Evolutionary conservation across 78 protist species (phyloP).

Genomic region (Dictyostelium capitatum): DNA sequence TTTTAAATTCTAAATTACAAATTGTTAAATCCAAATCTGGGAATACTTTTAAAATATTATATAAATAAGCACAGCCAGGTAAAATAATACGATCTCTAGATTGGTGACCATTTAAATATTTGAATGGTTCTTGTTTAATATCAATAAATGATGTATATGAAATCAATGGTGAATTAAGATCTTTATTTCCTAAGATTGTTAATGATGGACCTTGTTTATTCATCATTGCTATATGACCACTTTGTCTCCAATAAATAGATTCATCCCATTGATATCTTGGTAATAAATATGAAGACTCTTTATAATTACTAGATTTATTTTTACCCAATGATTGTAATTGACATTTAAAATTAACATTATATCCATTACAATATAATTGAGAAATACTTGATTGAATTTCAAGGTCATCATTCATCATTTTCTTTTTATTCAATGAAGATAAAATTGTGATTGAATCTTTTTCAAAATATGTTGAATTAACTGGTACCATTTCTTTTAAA

Average conservation of each 20-base stretch:
- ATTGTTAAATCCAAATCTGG: background rate
- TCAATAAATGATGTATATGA: background rate
- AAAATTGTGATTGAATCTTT: background rate
- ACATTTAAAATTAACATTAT: background rate
- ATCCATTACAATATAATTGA: conserved; percentile 17
- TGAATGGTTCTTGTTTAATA: background rate
- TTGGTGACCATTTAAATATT: conserved; percentile 4
- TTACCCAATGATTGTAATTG: too few species aligned
- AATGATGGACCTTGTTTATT: background rate
- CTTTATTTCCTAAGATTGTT: background rate
- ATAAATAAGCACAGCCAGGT: conserved; percentile 20
- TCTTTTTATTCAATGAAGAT: conserved; percentile 22
- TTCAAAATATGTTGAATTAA: background rate
- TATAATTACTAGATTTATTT: too few species aligned
- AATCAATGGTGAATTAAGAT: background rate
- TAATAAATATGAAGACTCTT: background rate
- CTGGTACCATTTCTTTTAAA: background rate
- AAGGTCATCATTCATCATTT: background rate
- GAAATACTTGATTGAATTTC: background rate
- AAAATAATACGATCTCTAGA: background rate
- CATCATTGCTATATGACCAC: background rate
- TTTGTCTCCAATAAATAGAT: background rate
- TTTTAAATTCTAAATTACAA: background rate
- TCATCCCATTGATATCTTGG: conserved; percentile 13
- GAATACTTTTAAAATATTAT: background rate